phyloP scores from a whole-genome alignment of 2,329 filamentous ascomycete species.

The Coniochaeta pulveracea region DNA sequence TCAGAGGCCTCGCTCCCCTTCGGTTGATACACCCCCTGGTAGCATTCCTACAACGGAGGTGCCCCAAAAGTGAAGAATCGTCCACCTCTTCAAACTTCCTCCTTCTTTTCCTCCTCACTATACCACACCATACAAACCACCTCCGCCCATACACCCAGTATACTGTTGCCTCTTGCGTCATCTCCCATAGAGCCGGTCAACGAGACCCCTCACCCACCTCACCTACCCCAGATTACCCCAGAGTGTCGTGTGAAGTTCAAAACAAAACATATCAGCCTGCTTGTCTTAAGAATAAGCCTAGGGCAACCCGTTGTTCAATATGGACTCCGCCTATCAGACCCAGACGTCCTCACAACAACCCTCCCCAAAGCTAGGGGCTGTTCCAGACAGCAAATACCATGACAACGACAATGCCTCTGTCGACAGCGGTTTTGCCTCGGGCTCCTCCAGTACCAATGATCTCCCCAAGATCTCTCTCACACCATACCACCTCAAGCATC shows the following conservation, averaged over 20 bases:
- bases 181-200: neutral
- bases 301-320: slow-evolving; percentile 8
- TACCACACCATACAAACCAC: neutral
- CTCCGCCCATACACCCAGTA: too few relatives aligned
- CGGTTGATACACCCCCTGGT: too few relatives aligned
- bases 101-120: neutral
- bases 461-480: slow-evolving; percentile 77
- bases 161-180: slow-evolving; percentile 2
- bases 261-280: too few relatives aligned
- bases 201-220: too few relatives aligned
- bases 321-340: slow-evolving; percentile 19
- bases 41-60: slow-evolving; percentile 2
- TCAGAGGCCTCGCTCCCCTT: too few relatives aligned
- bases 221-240: too few relatives aligned
- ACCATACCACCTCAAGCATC: slow-evolving; percentile 74
- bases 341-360: slow-evolving; percentile 27
- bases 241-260: too few relatives aligned
- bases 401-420: slow-evolving; percentile 23
- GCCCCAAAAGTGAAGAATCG: too few relatives aligned
- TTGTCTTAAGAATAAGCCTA: neutral
- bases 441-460: slow-evolving; percentile 44
- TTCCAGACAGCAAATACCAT: slow-evolving; percentile 28
- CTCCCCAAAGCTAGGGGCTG: slow-evolving; percentile 22
- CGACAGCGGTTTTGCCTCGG: slow-evolving; percentile 81
- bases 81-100: neutral